Conservation (phyloP, 148 eudicot species). For the Rhododendron mucronatum region DNA sequence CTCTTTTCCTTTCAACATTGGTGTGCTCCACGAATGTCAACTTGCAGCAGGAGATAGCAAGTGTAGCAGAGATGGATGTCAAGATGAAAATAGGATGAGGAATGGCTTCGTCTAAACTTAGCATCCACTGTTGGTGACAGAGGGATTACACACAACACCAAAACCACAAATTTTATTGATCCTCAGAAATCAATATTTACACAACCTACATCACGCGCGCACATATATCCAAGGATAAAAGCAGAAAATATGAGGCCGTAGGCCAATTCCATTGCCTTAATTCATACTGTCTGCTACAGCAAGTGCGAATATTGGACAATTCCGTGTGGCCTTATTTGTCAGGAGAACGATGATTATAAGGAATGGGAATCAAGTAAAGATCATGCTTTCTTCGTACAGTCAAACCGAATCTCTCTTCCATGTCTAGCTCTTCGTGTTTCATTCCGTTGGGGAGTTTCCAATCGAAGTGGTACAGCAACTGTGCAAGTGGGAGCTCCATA, state of each 20-base stretch:
- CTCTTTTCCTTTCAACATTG: too few species aligned
- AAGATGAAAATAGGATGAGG: too few species aligned
- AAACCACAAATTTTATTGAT: too few species aligned
- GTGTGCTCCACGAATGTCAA: too few species aligned
- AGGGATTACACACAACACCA: too few species aligned
- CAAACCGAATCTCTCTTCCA: not conserved
- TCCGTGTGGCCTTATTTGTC: not conserved
- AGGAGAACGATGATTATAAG: not conserved
- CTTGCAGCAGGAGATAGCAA: too few species aligned
- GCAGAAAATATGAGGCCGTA: too few species aligned
- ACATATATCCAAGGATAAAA: too few species aligned
- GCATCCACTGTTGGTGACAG: too few species aligned
- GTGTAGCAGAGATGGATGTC: not conserved
- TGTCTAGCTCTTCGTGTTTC: not conserved
- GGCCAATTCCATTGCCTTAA: not conserved
- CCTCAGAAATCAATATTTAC: too few species aligned
- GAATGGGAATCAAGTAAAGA: not conserved
- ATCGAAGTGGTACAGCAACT: slow-evolving; percentile 25
- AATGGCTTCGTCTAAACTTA: too few species aligned
- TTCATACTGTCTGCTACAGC: not conserved
- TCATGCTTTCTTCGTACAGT: not conserved
- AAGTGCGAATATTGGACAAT: not conserved
- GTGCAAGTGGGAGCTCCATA: slow-evolving; percentile 29
- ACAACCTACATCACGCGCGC: too few species aligned
- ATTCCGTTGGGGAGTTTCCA: slow-evolving; percentile 19